These are phyloP conservation scores for Pisolithus albus DNA, from an alignment of 768 basidiomycete genomes.

Conservation along the genomic window DNA sequence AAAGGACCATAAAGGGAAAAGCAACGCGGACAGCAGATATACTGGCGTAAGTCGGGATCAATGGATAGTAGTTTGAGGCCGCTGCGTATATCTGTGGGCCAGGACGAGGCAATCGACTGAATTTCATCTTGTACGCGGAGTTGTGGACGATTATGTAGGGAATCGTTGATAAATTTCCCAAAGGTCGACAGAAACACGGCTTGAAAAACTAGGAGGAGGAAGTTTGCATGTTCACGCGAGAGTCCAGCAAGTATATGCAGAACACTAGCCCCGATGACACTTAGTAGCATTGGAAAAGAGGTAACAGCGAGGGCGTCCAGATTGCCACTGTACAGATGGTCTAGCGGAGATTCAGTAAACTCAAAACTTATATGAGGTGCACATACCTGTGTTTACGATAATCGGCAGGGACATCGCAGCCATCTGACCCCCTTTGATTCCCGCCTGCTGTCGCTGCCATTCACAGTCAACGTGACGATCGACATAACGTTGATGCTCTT, in stretches of 20 bases:
- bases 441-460: background rate
- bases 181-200: too few relatives aligned
- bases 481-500: background rate
- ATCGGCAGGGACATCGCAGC: background rate
- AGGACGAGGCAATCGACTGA: background rate
- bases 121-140: background rate
- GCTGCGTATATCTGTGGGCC: conserved; percentile 14
- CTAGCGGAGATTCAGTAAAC: background rate
- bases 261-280: background rate
- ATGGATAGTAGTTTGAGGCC: conserved; percentile 11
- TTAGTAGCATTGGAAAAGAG: background rate
- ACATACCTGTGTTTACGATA: background rate
- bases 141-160: background rate
- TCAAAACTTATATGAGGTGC: background rate
- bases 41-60: conserved; percentile 11
- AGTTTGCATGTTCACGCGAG: background rate
- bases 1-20: conserved; percentile 17
- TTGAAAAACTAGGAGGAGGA: background rate
- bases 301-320: background rate
- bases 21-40: conserved; percentile 23
- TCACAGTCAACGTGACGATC: background rate
- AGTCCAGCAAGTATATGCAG: background rate
- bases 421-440: too few relatives aligned
- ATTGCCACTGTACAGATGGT: background rate
- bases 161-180: too few relatives aligned